Base-by-base conservation (phyloP, 2,329 filamentous ascomycete genomes). In the Xylaria sp. region DNA sequence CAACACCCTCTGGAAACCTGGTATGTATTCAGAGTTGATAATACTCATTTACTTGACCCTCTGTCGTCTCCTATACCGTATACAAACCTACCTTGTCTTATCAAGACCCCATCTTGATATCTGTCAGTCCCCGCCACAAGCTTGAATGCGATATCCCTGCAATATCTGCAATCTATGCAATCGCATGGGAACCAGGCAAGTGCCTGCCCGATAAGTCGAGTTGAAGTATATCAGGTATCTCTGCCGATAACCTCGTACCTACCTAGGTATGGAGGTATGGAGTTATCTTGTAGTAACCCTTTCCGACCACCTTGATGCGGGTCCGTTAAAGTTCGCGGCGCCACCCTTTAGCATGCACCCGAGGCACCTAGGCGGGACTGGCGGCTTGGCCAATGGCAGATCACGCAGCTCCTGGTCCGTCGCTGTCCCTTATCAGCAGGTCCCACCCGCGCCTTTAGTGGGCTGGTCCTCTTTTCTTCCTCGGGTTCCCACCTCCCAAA, bases 1-100 rank as follows among this genome's bases (percentile, higher is more conserved):
- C 76, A 13, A 77, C 70, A 8, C 65, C 76, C 2, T 77, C 76
- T 15, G 76, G 76, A 25, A 76, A 74, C 56, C 56, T 78, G 73
- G 76, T 78, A 73, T 68, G 76, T 75, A 23, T 46, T 10, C 6
- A n/a, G n/a, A 28, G 7, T 56, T 58, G 39, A 23, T 6, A 7
- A 34, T 34, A 28, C 13, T 56, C 25, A n/a, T 60, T 43, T 20
- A 25, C 56, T 66, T 61, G 46, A 48, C 41, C 10, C 39, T 39
- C 25, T 45, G 28, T 63, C 36, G 45, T 61, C 30, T 55, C 48
- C n/a, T 15, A 32, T 41, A 34, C 18, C 3, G 32, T 36, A 18
- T 36, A 45, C 39, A 57, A 57, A 15, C 8, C 30, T 59, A 56
- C 39, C 25, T 1, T 36, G 2, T 23, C 62, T 55, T 28, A 30